Evolutionary conservation across 192 early-diverging fungal genomes (phyloP), one percentile per base, ranked within the genome.

Genomic region (Linnemannia exigua): DNA sequence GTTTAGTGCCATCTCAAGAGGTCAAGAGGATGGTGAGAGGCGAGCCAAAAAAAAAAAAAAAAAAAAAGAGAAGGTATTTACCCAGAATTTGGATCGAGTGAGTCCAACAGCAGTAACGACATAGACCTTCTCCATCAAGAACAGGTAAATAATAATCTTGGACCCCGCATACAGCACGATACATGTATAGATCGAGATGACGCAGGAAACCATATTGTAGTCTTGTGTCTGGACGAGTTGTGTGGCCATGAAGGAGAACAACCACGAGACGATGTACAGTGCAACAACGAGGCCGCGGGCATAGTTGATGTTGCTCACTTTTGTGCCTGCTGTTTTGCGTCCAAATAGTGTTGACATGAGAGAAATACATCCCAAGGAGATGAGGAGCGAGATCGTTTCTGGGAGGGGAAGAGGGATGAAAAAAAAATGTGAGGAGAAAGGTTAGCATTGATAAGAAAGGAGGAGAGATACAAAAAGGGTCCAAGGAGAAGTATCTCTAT

Each of bases 101-200:
- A 46, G n/a, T 16, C 79, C 72, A n/a, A 72, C 50, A 9, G 70
- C 79, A 1, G 71, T 80, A 28, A 80, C 79, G 17, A 80, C 72
- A 28, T 80, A 74, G 19, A 81, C 79, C 61, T 75, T 74, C 87
- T 88, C 88, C 36, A 87, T 88, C 71, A 90, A 76, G 58, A 88
- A 90, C 6, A 90, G 68, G 63, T 87, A 90, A 16, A 90, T 76
- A 1, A 88, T 69, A 22, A 88, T 77, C 38, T 90, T 90, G 58
- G 81, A 74, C 12, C 54, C 25, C 6, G 87, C 87, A 79, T 90
- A 84, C 3, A 90, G 41, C 44, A 79, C 44, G 14, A 87, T 80
- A 70, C 84, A 83, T 35, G 82, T 76, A 41, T 76, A 87, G 31
- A 82, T 69, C 7, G 81, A 79, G 9, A 87, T 50, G 5, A 75